phyloP scores from a whole-genome alignment of 2,329 filamentous ascomycete genomes.

The Diplodia mutila region DNA sequence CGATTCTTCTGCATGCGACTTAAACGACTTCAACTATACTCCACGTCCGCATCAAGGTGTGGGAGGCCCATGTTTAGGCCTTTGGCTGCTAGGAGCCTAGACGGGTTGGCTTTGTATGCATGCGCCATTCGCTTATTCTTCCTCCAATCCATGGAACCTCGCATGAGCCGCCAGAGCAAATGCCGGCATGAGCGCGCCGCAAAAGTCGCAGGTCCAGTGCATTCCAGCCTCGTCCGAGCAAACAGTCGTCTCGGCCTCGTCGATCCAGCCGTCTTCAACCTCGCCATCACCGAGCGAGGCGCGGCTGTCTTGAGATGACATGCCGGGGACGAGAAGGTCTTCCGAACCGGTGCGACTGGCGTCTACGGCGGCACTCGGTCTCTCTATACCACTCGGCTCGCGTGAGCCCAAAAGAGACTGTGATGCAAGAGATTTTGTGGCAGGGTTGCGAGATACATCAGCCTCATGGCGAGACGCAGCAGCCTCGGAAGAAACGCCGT shows the following conservation, averaged over 20 bases:
- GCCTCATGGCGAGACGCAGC: background rate
- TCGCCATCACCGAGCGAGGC: constrained; percentile 27
- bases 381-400: background rate
- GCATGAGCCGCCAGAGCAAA: constrained; percentile 64
- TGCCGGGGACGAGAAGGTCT: constrained; percentile 35
- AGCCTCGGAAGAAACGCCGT: constrained; percentile 4
- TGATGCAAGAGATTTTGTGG: background rate
- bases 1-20: background rate
- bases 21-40: too few relatives aligned
- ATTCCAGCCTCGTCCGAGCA: constrained; percentile 38
- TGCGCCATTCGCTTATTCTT: constrained; percentile 3
- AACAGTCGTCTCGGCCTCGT: constrained; percentile 32
- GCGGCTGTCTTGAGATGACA: constrained; percentile 31
- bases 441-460: background rate
- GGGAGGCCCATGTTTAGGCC: too few relatives aligned
- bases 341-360: constrained; percentile 35
- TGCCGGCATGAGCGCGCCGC: constrained; percentile 57
- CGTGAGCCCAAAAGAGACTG: background rate
- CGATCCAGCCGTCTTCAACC: constrained; percentile 29
- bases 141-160: constrained; percentile 51
- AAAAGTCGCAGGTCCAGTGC: constrained; percentile 48
- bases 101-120: background rate
- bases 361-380: constrained; percentile 2
- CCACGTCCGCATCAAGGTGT: too few relatives aligned
- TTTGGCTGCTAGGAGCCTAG: too few relatives aligned